Base-by-base conservation (phyloP, 441 rosid species). In the Populus trichocarpa region DNA sequence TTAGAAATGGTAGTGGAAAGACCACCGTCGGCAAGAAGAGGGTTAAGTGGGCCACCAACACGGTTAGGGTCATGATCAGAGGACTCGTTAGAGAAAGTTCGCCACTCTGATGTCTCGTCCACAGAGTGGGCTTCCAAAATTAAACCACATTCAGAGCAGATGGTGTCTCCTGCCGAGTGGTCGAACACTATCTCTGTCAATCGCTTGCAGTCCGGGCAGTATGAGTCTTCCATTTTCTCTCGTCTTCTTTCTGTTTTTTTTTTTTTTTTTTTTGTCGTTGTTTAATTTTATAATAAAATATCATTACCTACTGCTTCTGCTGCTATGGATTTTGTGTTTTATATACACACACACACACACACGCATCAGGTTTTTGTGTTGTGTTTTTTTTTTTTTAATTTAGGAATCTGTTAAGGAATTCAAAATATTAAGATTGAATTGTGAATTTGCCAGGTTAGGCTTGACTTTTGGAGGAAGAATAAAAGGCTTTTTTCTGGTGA, bases 71-170 rank as follows among this genome's bases (percentile, higher is more conserved):
- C 87, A 69, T 85, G 80, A 75, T 81, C 89, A 32, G 76, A 75
- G 33, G 83, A 78, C 64, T 86, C 85, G 76, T 81, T 84, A 46
- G 87, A 76, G 74, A 86, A 88, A 73, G 81, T 85, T 11, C 88
- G 77, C 89, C 88, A 86, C 82, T 88, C 91, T n/a, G 88, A 85
- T 42, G 83, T 85, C 74, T 85, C 87, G 72, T 88, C 91, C 28
- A 86, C 79, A 76, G 84, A 82, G 83, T 86, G 86, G 1, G 83
- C 69, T 81, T 86, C 91, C 57, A 86, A 75, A 20, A 88, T 76
- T 8, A 88, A 86, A 8, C 88, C 89, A 50, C 89, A 88, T 81
- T 88, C 86, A 2, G 89, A 86, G 80, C 89, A 88, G 33, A 88
- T 82, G 22, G 85, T 81, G 78, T 88, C 86, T 5, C 91, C 89